Percentiles rank a stretch among this genome's conserved stretches.
Evolutionary conservation across 2,329 filamentous ascomycete genomes (phyloP).

Genomic region (Talaromyces albobiverticillius): DNA sequence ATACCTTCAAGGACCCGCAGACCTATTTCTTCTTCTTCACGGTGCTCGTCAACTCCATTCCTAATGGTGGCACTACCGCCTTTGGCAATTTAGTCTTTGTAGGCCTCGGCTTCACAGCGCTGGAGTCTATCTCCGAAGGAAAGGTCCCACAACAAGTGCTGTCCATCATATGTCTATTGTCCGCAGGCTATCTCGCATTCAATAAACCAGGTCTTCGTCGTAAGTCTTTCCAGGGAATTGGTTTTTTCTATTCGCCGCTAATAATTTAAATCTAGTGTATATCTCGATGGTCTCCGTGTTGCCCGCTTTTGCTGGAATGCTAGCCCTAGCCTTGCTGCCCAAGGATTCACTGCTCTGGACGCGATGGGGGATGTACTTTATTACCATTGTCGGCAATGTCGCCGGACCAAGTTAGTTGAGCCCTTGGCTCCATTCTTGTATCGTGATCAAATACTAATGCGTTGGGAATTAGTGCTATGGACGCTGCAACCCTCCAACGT

Average conservation of each 20-base stretch:
- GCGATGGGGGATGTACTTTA: background rate
- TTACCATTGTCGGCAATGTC: background rate
- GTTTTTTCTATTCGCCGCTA: background rate
- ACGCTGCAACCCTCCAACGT: background rate
- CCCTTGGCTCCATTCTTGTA: background rate
- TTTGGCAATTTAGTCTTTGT: constrained; percentile 29
- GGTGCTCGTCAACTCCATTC: constrained; percentile 19
- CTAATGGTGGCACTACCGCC: constrained; percentile 30
- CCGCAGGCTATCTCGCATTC: background rate
- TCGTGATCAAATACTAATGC: background rate
- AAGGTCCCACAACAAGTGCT: background rate
- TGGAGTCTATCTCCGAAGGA: background rate
- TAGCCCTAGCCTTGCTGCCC: background rate
- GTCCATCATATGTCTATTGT: background rate
- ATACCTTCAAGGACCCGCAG: constrained; percentile 4
- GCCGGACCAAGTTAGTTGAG: background rate
- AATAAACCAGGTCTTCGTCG: background rate
- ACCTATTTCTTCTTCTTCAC: background rate
- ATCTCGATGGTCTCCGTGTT: background rate
- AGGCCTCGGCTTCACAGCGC: constrained; percentile 37
- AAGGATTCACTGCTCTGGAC: background rate
- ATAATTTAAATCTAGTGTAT: background rate
- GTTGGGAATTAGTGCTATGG: background rate
- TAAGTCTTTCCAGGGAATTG: background rate
- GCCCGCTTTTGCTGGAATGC: background rate